Evolutionary conservation across 495 filamentous ascomycete species (phyloP), one percentile per base, ranked within the genome.

Genomic region (Glutinoglossum americanum): DNA sequence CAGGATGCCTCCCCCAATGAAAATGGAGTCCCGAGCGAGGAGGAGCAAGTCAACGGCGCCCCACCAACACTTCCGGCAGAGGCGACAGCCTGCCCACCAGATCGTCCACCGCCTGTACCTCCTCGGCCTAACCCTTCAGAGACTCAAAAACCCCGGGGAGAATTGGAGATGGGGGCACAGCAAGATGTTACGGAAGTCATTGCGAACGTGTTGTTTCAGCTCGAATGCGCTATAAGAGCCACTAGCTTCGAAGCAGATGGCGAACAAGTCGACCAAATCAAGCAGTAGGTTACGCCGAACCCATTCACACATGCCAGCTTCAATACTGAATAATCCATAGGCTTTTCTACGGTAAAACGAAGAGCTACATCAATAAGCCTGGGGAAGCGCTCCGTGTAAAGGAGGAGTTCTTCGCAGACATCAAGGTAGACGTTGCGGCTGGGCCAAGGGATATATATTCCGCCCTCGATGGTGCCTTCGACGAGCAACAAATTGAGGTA

Each of bases 141-240:
- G n/a, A 60, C 61, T 0, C 65, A 72, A 57, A 70, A 67, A 56
- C 33, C 28, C 6, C 35, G 54, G 9, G 75, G 80, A 41, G 77
- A 82, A 55, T 66, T 81, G 0, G 79, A 82, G 66, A 73, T 80
- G 62, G 75, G 76, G 21, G 75, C 79, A 26, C 79, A 89, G 64
- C 90, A 96, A 71, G 92, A 98, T 71, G 92, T 94, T 7, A 89
- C 85, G 10, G 92, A 98, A 67, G 89, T 94, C 39, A 89, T 95
- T 66, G 87, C 87, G 41, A 89, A 92, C 65, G 82, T 93, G 25
- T 76, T 93, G 37, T 89, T 89, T 62, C 85, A 90, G 41, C 74
- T 95, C n/a, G 81, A 87, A 64, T 87, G 85, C 60, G 89, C 89
- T 3, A 89, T 95, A 63, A 81, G 78, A 60, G 76, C 87, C 37